phyloP scores from a whole-genome alignment of 2,329 filamentous ascomycete species.

The Fusarium camptoceras region DNA sequence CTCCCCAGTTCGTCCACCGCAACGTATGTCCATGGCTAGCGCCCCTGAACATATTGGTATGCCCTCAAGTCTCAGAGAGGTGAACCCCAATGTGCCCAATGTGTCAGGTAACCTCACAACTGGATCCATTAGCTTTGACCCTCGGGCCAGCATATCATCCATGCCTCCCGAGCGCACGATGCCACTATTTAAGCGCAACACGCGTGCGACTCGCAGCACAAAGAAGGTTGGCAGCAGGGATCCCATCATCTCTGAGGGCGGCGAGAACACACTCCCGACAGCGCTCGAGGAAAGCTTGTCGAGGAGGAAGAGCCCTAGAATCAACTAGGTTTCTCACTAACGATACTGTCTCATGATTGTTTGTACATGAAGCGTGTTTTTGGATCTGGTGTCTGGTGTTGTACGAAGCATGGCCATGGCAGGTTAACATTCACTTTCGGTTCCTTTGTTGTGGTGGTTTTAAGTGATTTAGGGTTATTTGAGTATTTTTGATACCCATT shows the following conservation, averaged over 20 bases:
- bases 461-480: constrained; percentile 47
- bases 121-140: constrained; percentile 55
- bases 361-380: constrained; percentile 3
- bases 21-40: constrained; percentile 46
- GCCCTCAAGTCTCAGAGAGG: constrained; percentile 64
- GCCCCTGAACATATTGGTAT: constrained; percentile 46
- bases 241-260: constrained; percentile 56
- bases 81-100: constrained; percentile 66
- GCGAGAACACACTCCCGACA: constrained; percentile 63
- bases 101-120: constrained; percentile 57
- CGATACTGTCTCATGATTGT: not conserved
- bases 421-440: constrained; percentile 16
- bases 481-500: constrained; percentile 52
- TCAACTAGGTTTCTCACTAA: constrained; percentile 50
- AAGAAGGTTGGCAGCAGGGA: constrained; percentile 46
- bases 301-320: constrained; percentile 67
- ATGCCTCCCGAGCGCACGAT: constrained; percentile 57
- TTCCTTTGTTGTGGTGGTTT: constrained; percentile 20
- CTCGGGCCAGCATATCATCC: constrained; percentile 57
- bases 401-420: constrained; percentile 11
- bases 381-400: constrained; percentile 35
- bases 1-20: constrained; percentile 49
- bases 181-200: constrained; percentile 62
- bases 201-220: constrained; percentile 51
- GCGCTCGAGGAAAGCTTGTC: constrained; percentile 60